Percentiles rank a stretch among this genome's conserved stretches.
Conservation (phyloP, 2,329 filamentous ascomycete genomes). For the Alternaria arbusti region DNA sequence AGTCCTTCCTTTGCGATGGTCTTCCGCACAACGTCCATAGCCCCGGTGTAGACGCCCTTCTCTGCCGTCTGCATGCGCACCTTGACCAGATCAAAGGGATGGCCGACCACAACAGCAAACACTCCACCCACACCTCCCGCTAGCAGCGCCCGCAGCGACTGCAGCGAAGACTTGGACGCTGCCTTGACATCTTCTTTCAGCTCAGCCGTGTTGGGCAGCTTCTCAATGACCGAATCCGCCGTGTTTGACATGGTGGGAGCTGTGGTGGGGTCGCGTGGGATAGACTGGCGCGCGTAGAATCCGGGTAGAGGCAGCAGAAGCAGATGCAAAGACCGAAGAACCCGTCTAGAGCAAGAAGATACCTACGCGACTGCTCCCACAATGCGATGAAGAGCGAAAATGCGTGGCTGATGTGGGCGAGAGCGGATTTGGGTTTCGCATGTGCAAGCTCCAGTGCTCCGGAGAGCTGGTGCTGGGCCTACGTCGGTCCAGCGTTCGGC, state of each 20-base stretch:
- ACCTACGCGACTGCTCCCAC: background rate
- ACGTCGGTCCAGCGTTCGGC: slow-evolving; percentile 32
- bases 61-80: slow-evolving; percentile 96
- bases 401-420: slow-evolving; percentile 14
- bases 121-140: slow-evolving; percentile 93
- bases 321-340: slow-evolving; percentile 1
- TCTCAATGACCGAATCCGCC: slow-evolving; percentile 33
- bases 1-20: slow-evolving; percentile 87
- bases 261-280: slow-evolving; percentile 6
- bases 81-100: slow-evolving; percentile 98
- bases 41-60: slow-evolving; percentile 86
- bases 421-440: slow-evolving; percentile 25
- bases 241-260: slow-evolving; percentile 32
- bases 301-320: slow-evolving; percentile 9
- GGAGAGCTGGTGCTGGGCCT: slow-evolving; percentile 27
- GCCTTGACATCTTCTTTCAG: slow-evolving; percentile 60
- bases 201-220: slow-evolving; percentile 50
- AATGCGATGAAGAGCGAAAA: slow-evolving; percentile 6
- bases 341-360: background rate
- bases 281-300: background rate
- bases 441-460: slow-evolving; percentile 38
- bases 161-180: slow-evolving; percentile 61
- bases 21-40: slow-evolving; percentile 89
- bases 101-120: slow-evolving; percentile 89
- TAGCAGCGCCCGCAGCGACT: slow-evolving; percentile 78